Evolutionary conservation across 2,329 filamentous ascomycete genomes (phyloP).

Genomic region (Neofusicoccum parvum): DNA sequence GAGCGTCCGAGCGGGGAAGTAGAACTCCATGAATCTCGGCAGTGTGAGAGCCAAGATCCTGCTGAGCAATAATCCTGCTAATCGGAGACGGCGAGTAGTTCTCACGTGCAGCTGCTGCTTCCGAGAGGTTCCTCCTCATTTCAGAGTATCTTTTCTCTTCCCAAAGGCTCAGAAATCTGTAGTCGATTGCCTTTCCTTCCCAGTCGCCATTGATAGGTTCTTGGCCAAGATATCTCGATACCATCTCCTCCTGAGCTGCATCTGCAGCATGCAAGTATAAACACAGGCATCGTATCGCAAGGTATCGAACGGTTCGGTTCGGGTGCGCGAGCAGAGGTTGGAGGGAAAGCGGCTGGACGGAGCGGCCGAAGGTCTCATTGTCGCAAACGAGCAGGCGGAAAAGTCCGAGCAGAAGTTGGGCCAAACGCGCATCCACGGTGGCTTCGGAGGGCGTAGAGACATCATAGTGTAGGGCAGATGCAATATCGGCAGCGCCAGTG

Average conservation of each 20-base stretch:
- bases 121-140: conserved; percentile 27
- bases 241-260: conserved; percentile 70
- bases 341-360: conserved; percentile 68
- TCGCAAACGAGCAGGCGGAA: conserved; percentile 83
- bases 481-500: neutral
- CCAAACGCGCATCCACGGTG: conserved; percentile 43
- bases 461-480: conserved; percentile 1
- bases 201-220: conserved; percentile 68
- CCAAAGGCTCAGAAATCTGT: conserved; percentile 69
- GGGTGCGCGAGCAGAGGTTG: conserved; percentile 66
- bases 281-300: conserved; percentile 80
- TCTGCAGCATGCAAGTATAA: conserved; percentile 80
- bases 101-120: neutral
- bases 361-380: conserved; percentile 64
- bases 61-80: conserved; percentile 9
- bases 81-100: neutral
- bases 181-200: conserved; percentile 78
- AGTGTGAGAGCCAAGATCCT: conserved; percentile 12
- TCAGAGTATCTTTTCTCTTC: conserved; percentile 59
- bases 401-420: conserved; percentile 63
- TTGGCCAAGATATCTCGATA: conserved; percentile 66
- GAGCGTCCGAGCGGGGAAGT: conserved; percentile 35
- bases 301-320: conserved; percentile 68
- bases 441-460: conserved; percentile 24
- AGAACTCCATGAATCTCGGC: conserved; percentile 39